Evolutionary conservation across 2,329 filamentous ascomycete species (phyloP), one percentile per base, ranked within the genome.

Genomic region (Aspergillus fumigatus): DNA sequence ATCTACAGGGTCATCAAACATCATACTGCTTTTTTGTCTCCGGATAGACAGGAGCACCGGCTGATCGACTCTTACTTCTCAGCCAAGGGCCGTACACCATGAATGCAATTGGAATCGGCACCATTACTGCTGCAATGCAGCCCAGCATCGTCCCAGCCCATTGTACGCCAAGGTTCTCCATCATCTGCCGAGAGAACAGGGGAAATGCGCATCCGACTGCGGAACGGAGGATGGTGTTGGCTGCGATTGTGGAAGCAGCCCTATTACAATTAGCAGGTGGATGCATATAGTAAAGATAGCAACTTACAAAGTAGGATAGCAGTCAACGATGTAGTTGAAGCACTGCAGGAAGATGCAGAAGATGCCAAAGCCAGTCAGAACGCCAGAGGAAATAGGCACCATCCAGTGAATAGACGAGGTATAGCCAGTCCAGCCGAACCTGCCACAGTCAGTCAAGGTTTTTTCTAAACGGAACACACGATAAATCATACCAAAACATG

Each of bases 201-300:
- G 74, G 73, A 35, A 76, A 76, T 3, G 66, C 64, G n/a, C 73
- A 70, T 11, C 69, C 73, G 0, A 75, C 62, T 0, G 66, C 60
- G 0, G 73, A 75, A 4, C 73, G 72, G n/a, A 75, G 66, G 25
- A 75, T 73, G 0, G 73, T 75, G 47, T 75, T 75, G 3, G 73
- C 72, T 1, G 74, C 73, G 17, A 76, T 70, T 0, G 72, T 67
- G 17, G 73, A 76, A 3, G 74, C 73, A 6, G 72, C 73, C 23
- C 73, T 76, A 48, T 2, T 23, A 5, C 14, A 0, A 27, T 60
- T 53, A 60, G 59, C 8, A 10, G 2, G 4, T 3, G 25, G 17
- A 17, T 19, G 14, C n/a, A 25, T 11, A n/a, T 6, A 5, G 5
- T 8, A n/a, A 14, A 26, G 10, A 4, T 3, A 21, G 10, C 2